Percentiles rank a stretch among this genome's conserved stretches.
phyloP scores from a whole-genome alignment of 768 basidiomycete genomes.

The Podaxis rugospora region DNA sequence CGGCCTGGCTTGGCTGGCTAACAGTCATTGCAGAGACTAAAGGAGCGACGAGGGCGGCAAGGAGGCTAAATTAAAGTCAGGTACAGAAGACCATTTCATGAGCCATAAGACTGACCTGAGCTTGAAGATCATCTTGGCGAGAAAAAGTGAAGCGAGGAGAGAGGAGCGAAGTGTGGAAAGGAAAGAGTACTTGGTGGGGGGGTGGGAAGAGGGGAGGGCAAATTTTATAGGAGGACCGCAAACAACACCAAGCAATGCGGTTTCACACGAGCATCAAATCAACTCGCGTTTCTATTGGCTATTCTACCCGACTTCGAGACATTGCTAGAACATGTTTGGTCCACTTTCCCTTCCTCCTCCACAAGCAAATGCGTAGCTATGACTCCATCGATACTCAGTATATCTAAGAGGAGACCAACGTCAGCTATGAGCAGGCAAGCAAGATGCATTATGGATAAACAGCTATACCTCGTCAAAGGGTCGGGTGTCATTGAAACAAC shows the following conservation, averaged over 20 bases:
- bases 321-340: not conserved
- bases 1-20: constrained; percentile 27
- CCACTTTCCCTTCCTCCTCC: not conserved
- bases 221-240: constrained; percentile 15
- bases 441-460: constrained; percentile 21
- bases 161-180: constrained; percentile 19
- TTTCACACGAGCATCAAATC: constrained; percentile 13
- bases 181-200: constrained; percentile 10
- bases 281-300: not conserved
- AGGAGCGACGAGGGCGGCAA: constrained; percentile 40
- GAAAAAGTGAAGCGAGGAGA: constrained; percentile 18
- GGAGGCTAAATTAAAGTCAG: constrained; percentile 24
- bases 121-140: constrained; percentile 44
- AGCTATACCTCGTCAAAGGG: constrained; percentile 92
- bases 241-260: constrained; percentile 11
- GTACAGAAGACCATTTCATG: not conserved
- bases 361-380: not conserved
- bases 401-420: not conserved
- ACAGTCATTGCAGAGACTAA: constrained; percentile 47
- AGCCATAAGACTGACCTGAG: constrained; percentile 33
- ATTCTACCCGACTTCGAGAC: not conserved
- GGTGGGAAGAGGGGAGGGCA: not conserved
- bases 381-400: not conserved
- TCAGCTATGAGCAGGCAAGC: not conserved
- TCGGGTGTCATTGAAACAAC: constrained; percentile 90